Conservation (phyloP, 1,284 basidiomycete genomes). For the Cryptococcus sp. region DNA sequence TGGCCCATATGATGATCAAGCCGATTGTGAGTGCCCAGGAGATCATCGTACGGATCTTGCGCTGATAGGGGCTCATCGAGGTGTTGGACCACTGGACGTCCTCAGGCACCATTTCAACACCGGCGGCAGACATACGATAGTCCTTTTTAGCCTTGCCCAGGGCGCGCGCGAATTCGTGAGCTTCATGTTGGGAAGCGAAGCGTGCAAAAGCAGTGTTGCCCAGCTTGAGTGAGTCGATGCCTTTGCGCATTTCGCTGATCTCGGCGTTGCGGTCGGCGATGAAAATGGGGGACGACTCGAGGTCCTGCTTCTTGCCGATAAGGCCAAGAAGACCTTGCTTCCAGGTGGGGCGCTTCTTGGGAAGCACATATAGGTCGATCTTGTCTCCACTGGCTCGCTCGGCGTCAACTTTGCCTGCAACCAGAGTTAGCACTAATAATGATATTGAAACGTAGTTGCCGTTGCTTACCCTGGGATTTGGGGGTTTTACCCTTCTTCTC, state of each 20-base stretch:
- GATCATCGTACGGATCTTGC: constrained; percentile 54
- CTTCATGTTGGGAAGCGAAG: constrained; percentile 72
- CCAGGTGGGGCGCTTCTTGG: constrained; percentile 59
- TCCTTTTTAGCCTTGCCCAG: constrained; percentile 54
- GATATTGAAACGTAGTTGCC: not conserved
- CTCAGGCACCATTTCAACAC: constrained; percentile 64
- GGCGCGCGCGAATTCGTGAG: constrained; percentile 63
- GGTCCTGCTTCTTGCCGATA: constrained; percentile 58
- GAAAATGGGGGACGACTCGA: constrained; percentile 57
- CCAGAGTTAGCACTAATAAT: constrained; percentile 18
- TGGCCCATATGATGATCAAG: constrained; percentile 59
- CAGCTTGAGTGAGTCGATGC: constrained; percentile 51
- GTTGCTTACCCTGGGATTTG: constrained; percentile 48
- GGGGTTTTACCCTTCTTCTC: constrained; percentile 52
- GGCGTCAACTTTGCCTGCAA: constrained; percentile 50
- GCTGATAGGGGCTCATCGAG: constrained; percentile 58
- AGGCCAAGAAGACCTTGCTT: constrained; percentile 61
- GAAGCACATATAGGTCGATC: constrained; percentile 51
- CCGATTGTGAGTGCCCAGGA: constrained; percentile 59
- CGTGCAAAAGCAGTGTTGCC: constrained; percentile 75
- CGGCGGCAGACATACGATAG: constrained; percentile 60
- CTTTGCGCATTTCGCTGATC: constrained; percentile 60
- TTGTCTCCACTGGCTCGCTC: constrained; percentile 63
- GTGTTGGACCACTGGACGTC: constrained; percentile 89
- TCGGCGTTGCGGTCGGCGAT: constrained; percentile 56